A percentile compares a stretch with the other conserved stretches of the same genome.
These are phyloP conservation scores for Boletus huronensis DNA, from an alignment of 768 basidiomycete genomes.

Conservation along the genomic window DNA sequence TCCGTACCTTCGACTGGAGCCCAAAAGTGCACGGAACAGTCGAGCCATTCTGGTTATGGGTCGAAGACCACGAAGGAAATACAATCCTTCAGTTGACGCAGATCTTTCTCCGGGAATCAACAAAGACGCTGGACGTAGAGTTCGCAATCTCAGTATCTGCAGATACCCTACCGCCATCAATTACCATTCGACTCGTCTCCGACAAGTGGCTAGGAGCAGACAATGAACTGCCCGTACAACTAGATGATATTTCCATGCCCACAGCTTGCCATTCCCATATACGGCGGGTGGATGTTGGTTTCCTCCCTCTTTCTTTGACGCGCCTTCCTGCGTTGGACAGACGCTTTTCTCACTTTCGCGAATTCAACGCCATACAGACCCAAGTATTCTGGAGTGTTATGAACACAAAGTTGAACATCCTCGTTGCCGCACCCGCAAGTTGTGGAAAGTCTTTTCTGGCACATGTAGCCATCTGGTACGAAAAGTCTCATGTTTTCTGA, in stretches of 20 bases:
- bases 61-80: slow-evolving; percentile 82
- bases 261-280: slow-evolving; percentile 51
- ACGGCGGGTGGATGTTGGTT: slow-evolving; percentile 68
- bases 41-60: slow-evolving; percentile 95
- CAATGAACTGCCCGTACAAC: slow-evolving; percentile 57
- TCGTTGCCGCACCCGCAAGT: slow-evolving; percentile 77
- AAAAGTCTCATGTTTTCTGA: slow-evolving; percentile 3
- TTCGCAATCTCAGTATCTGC: slow-evolving; percentile 77
- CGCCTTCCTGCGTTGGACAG: slow-evolving; percentile 41
- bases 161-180: slow-evolving; percentile 53
- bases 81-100: slow-evolving; percentile 79
- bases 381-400: slow-evolving; percentile 83
- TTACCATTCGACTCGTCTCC: slow-evolving; percentile 78
- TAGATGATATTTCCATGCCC: slow-evolving; percentile 80
- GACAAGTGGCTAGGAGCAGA: slow-evolving; percentile 95
- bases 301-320: slow-evolving; percentile 57
- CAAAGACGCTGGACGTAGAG: slow-evolving; percentile 56
- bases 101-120: slow-evolving; percentile 66
- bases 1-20: slow-evolving; percentile 77
- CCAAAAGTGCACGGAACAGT: slow-evolving; percentile 63
- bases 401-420: slow-evolving; percentile 60
- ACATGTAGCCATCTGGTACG: slow-evolving; percentile 71
- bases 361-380: slow-evolving; percentile 84
- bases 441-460: slow-evolving; percentile 79
- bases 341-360: slow-evolving; percentile 44